phyloP scores from a whole-genome alignment of 2,329 filamentous ascomycete genomes.

The Neophaeococcomyces mojaviensis region DNA sequence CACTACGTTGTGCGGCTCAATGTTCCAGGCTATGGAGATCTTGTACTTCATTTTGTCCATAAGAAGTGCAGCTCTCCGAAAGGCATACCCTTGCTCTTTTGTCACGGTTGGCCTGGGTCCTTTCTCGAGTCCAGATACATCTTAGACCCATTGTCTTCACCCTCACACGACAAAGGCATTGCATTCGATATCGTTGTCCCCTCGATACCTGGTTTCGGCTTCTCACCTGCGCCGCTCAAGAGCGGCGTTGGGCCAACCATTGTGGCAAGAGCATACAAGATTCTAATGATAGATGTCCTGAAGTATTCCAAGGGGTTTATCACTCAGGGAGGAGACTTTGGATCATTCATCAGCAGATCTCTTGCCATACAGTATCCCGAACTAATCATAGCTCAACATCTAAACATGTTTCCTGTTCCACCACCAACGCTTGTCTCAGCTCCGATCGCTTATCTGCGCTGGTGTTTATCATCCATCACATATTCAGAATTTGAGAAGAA shows the following conservation, averaged over 20 bases:
- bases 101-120: conserved; percentile 22
- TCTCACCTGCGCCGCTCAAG: conserved; percentile 43
- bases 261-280: conserved; percentile 58
- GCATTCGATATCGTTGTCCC: conserved; percentile 48
- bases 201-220: conserved; percentile 51
- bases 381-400: no score
- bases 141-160: conserved; percentile 32
- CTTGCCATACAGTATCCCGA: no score
- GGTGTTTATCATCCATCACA: no score
- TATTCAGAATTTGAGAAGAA: no score
- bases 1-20: no score
- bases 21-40: conserved; percentile 11
- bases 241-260: conserved; percentile 54
- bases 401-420: no score
- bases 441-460: no score
- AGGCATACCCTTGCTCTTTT: conserved; percentile 22
- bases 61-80: conserved; percentile 18
- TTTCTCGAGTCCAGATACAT: conserved; percentile 25
- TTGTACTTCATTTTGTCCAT: conserved; percentile 33
- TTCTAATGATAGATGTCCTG: no score
- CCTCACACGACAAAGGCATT: conserved; percentile 29
- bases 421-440: no score
- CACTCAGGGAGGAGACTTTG: no score
- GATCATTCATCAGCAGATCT: no score
- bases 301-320: no score